phyloP scores from a whole-genome alignment of 352 stramenopile genomes.

The Thalassiosira mediterranea region DNA sequence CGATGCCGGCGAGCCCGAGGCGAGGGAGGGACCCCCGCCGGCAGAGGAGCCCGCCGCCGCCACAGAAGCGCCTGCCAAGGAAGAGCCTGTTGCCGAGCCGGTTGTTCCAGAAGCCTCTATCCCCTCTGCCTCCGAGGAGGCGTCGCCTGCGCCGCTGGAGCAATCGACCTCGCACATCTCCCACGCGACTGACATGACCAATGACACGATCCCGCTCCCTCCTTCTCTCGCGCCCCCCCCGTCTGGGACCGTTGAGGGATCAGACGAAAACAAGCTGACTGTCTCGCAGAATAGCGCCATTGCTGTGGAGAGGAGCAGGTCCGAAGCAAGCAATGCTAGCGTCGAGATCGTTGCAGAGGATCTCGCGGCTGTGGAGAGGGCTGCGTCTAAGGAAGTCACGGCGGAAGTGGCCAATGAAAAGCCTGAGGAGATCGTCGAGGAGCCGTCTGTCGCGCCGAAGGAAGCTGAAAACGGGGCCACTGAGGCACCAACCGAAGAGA shows the following conservation, averaged over 20 bases:
- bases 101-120: background rate
- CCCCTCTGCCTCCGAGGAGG: too few relatives aligned
- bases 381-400: background rate
- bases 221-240: constrained; percentile 4
- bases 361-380: too few relatives aligned
- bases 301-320: background rate
- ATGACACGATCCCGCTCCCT: too few relatives aligned
- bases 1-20: too few relatives aligned
- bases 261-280: constrained; percentile 1
- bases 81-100: background rate
- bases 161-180: too few relatives aligned
- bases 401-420: constrained; percentile 1
- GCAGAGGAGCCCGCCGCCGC: background rate
- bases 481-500: too few relatives aligned
- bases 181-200: too few relatives aligned
- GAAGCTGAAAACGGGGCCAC: too few relatives aligned
- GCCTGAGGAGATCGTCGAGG: background rate
- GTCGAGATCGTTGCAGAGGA: constrained; percentile 10
- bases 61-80: background rate
- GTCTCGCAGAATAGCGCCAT: background rate
- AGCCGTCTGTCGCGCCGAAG: too few relatives aligned
- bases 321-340: background rate
- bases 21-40: too few relatives aligned
- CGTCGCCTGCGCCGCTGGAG: too few relatives aligned
- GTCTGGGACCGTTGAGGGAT: background rate